phyloP scores from a whole-genome alignment of 2,329 filamentous ascomycete genomes.

The Fusarium pseudograminearum region DNA sequence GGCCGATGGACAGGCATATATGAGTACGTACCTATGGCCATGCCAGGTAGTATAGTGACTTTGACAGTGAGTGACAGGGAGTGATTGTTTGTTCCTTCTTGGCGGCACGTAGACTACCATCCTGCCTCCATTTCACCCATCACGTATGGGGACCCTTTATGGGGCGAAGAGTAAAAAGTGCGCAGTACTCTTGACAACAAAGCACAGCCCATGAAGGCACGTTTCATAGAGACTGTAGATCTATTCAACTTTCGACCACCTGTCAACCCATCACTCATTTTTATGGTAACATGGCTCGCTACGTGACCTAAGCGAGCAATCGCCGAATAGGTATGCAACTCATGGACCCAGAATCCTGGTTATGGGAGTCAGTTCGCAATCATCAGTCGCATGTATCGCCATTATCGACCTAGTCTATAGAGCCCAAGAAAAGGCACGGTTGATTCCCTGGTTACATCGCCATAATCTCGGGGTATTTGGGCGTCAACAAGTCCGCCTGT shows the following conservation, averaged over 20 bases:
- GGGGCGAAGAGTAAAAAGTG: slow-evolving; percentile 8
- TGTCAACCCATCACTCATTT: neutral
- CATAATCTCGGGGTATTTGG: slow-evolving; percentile 1
- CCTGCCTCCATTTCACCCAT: slow-evolving; percentile 7
- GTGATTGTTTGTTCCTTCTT: slow-evolving; percentile 12
- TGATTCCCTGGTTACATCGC: slow-evolving; percentile 6
- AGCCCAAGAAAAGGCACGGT: slow-evolving; percentile 1
- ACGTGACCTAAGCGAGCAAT: slow-evolving; percentile 18
- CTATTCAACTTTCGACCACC: slow-evolving; percentile 1
- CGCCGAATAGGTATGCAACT: slow-evolving; percentile 22
- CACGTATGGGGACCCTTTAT: slow-evolving; percentile 11
- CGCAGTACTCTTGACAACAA: slow-evolving; percentile 3
- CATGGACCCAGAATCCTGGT: slow-evolving; percentile 17
- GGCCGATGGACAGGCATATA: slow-evolving; percentile 14
- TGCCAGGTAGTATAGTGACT: slow-evolving; percentile 16
- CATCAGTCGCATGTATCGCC: slow-evolving; percentile 5
- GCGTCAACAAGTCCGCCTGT: neutral
- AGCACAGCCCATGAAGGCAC: neutral
- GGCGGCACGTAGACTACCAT: slow-evolving; percentile 23
- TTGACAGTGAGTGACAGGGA: slow-evolving; percentile 15
- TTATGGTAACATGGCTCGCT: slow-evolving; percentile 7
- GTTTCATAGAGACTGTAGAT: slow-evolving; percentile 14
- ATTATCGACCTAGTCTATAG: slow-evolving; percentile 9
- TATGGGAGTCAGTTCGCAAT: slow-evolving; percentile 4
- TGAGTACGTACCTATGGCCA: neutral